Evolutionary conservation across 129 eudicot genomes (phyloP).

Genomic region (Deinandra increscens): DNA sequence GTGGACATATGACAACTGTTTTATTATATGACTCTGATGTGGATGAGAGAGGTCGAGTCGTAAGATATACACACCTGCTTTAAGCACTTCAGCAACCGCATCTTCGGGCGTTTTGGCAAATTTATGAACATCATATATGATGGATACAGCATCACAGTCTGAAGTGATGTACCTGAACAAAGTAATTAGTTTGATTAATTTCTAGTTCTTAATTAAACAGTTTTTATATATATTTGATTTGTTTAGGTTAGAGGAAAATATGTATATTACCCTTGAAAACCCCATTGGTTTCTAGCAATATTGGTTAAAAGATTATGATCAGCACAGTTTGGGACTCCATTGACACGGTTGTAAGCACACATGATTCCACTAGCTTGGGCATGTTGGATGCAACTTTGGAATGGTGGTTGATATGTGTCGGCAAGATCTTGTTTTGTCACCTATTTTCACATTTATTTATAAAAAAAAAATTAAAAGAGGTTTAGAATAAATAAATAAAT

Average conservation of each 20-base stretch:
- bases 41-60: too few relatives aligned
- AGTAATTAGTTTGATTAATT: background rate
- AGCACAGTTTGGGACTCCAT: constrained; percentile 81
- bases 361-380: constrained; percentile 89
- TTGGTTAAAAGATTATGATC: constrained; percentile 59
- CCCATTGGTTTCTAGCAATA: constrained; percentile 69
- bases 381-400: constrained; percentile 67
- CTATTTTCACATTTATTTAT: constrained; percentile 28
- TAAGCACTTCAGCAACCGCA: constrained; percentile 90
- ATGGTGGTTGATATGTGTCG: constrained; percentile 93
- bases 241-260: background rate
- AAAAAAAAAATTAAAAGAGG: background rate
- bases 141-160: constrained; percentile 90
- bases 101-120: constrained; percentile 85
- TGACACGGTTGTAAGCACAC: constrained; percentile 90
- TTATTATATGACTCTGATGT: too few relatives aligned
- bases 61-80: constrained; percentile 62
- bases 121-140: constrained; percentile 60
- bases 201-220: background rate
- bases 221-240: background rate
- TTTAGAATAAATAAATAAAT: too few relatives aligned
- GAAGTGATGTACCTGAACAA: constrained; percentile 80
- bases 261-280: constrained; percentile 78
- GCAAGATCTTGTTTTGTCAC: constrained; percentile 85
- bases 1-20: too few relatives aligned